Percentiles rank a stretch among this genome's conserved stretches.
Conservation (phyloP, 2,329 filamentous ascomycete genomes). For the Arthrinium phaeospermum region DNA sequence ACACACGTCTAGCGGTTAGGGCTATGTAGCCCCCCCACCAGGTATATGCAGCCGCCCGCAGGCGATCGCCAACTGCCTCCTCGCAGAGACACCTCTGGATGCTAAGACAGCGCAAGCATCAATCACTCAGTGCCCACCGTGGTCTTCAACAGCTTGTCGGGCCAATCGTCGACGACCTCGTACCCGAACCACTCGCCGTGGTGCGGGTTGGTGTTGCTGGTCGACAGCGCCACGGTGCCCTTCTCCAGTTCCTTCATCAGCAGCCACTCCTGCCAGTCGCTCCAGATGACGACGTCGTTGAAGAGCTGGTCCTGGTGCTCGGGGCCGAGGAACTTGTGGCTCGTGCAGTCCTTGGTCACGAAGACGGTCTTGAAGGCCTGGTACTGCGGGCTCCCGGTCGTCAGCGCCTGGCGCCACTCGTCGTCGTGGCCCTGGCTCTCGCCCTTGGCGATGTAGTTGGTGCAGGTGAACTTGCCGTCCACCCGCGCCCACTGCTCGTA, state of each 20-base stretch:
- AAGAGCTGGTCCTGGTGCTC: background rate
- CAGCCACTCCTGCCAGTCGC: slow-evolving; percentile 10
- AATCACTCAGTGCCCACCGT: no score
- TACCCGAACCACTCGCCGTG: background rate
- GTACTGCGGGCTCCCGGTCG: background rate
- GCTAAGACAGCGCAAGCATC: no score
- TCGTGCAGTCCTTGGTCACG: background rate
- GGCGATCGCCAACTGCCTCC: background rate
- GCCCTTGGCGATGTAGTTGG: background rate
- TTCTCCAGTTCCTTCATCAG: background rate
- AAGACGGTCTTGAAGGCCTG: background rate
- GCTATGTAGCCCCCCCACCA: background rate
- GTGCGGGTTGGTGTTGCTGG: background rate
- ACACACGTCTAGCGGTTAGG: background rate
- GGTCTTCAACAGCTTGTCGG: background rate
- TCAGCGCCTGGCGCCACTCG: no score
- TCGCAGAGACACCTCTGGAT: no score
- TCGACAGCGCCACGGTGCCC: background rate
- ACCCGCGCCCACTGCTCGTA: background rate
- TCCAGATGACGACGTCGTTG: slow-evolving; percentile 1
- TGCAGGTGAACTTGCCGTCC: background rate
- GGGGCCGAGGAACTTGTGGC: background rate
- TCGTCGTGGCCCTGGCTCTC: background rate
- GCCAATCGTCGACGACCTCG: background rate
- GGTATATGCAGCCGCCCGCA: background rate